phyloP scores from a whole-genome alignment of 495 filamentous ascomycete genomes.

The Aspergillus kassunensis region DNA sequence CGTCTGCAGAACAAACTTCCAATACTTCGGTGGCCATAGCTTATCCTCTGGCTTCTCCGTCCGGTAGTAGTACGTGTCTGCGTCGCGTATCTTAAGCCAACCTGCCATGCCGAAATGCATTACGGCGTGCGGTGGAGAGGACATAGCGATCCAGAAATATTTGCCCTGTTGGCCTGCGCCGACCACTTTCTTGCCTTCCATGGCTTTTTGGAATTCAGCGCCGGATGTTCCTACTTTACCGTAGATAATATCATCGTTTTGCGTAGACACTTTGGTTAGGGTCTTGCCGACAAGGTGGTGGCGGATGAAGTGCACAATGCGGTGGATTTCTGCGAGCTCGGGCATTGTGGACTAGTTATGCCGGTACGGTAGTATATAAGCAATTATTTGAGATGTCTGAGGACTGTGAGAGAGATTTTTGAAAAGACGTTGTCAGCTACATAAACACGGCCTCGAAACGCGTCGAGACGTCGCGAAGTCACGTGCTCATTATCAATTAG shows the following conservation, averaged over 20 bases:
- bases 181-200: slow-evolving; percentile 72
- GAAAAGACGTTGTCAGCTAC: neutral
- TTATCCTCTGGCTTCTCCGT: slow-evolving; percentile 54
- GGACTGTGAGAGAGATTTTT: neutral
- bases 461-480: slow-evolving; percentile 20
- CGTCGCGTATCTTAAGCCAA: slow-evolving; percentile 81
- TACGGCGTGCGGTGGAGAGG: slow-evolving; percentile 74
- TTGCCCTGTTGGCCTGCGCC: slow-evolving; percentile 84
- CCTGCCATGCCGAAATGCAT: slow-evolving; percentile 91
- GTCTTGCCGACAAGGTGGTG: slow-evolving; percentile 79
- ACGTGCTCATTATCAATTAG: slow-evolving; percentile 10
- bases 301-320: slow-evolving; percentile 77
- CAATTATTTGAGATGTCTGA: neutral
- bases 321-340: slow-evolving; percentile 81
- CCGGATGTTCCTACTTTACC: slow-evolving; percentile 82
- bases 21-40: slow-evolving; percentile 84
- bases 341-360: slow-evolving; percentile 52
- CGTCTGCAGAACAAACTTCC: slow-evolving; percentile 78
- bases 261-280: slow-evolving; percentile 62
- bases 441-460: slow-evolving; percentile 9
- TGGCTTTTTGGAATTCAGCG: slow-evolving; percentile 61
- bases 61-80: slow-evolving; percentile 74
- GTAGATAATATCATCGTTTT: slow-evolving; percentile 77
- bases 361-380: neutral
- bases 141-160: slow-evolving; percentile 86